A percentile compares a stretch with the other conserved stretches of the same genome.
phyloP scores from a whole-genome alignment of 192 early-diverging fungal genomes.

The Coemansia sp. region DNA sequence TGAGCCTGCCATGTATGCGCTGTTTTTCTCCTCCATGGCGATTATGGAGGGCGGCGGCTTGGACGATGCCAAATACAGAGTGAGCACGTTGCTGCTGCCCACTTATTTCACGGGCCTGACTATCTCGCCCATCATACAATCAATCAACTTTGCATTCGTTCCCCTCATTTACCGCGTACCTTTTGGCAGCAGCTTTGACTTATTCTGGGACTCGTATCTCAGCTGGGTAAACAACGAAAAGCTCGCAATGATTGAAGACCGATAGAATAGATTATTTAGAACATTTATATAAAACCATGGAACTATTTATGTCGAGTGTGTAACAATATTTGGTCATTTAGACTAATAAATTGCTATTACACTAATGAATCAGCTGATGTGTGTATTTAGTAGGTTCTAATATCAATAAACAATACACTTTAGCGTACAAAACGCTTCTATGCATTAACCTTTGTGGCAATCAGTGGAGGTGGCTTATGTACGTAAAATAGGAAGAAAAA shows the following conservation, averaged over 20 bases:
- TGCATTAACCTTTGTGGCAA: too few species aligned
- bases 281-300: neutral
- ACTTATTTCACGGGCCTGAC: conserved; percentile 52
- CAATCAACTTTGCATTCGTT: conserved; percentile 74
- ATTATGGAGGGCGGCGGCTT: conserved; percentile 45
- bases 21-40: conserved; percentile 53
- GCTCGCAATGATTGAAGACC: conserved; percentile 26
- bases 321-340: neutral
- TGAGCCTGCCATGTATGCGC: conserved; percentile 45
- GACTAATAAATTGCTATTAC: too few species aligned
- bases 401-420: too few species aligned
- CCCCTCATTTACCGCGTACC: conserved; percentile 71
- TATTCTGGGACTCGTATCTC: conserved; percentile 76
- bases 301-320: neutral
- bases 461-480: neutral
- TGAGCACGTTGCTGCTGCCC: conserved; percentile 30
- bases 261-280: neutral
- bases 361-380: too few species aligned
- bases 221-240: conserved; percentile 69
- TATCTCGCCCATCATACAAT: conserved; percentile 73
- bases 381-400: too few species aligned
- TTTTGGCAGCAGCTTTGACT: conserved; percentile 69
- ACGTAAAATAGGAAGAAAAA: neutral
- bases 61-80: conserved; percentile 29
- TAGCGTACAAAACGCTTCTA: too few species aligned